Base-by-base conservation (phyloP, 345 rosid genomes). In the Moringa oleifera region DNA sequence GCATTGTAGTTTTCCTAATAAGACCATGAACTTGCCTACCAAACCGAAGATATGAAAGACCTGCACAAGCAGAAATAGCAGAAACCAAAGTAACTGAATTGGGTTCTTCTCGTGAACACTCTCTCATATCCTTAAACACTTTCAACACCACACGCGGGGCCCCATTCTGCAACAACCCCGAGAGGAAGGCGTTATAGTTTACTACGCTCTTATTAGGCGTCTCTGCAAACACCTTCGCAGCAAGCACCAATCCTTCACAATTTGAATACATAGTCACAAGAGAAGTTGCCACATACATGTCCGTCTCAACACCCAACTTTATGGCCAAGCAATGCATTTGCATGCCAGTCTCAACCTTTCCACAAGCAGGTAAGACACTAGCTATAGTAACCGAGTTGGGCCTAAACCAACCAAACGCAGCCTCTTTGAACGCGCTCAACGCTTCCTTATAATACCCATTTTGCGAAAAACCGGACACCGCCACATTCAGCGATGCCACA, bases 371-470 rank as follows among this genome's bases (percentile, higher is more conserved):
- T 77, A 86, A 71, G 67, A 70, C 75, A 57, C 77, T 75, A 7
- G 89, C 85, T 15, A 83, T 23, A 0, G 89, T 83, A 50, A 83
- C 77, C 37, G 89, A 81, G 75, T 83, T 86, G 5, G 83, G 80
- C 70, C 78, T 77, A 53, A 49, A 66, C 57, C 72, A 66, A 64
- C 67, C 54, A 53, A 61, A 25, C 23, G 64, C 70, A 36, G 63
- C 74, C 55, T 81, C 80, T 58, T 73, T 63, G 58, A 86, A 83
- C 75, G 76, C 63, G 50, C 22, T 52, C 55, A 81, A 61, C 49
- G 85, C 92, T 22, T 83, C 75, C 47, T 55, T 31, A 31, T 11
- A 31, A 66, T 53, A 61, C 25, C 80, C 84, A 57, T 73, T 81
- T 52, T 60, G 74, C 53, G 79, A 57, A 71, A 80, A 81, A 55